phyloP scores from a whole-genome alignment of 2,329 filamentous ascomycete species.

The Beauveria sp. region DNA sequence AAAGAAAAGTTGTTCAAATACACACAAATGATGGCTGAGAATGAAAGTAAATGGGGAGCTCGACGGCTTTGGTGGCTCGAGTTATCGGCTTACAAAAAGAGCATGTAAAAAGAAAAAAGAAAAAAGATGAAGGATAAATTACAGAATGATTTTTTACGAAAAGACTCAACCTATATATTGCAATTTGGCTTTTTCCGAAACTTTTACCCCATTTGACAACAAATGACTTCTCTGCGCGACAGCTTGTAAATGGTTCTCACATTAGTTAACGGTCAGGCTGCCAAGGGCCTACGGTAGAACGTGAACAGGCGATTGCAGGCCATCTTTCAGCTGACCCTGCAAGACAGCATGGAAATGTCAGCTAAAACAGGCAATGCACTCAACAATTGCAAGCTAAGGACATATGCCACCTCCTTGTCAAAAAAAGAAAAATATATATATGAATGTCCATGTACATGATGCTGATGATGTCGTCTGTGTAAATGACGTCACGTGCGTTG shows the following conservation, averaged over 20 bases:
- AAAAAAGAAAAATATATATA: too few relatives aligned
- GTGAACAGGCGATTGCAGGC: constrained; percentile 1
- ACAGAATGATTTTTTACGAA: too few relatives aligned
- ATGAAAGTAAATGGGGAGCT: neutral
- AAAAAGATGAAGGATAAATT: too few relatives aligned
- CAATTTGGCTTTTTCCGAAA: too few relatives aligned
- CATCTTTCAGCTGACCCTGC: neutral
- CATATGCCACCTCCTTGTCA: too few relatives aligned
- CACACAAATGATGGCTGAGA: neutral
- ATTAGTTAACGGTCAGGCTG: neutral
- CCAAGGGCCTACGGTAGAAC: neutral
- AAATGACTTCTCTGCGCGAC: neutral
- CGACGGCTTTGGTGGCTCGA: neutral
- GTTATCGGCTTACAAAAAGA: too few relatives aligned
- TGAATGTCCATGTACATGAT: neutral
- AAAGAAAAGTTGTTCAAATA: too few relatives aligned
- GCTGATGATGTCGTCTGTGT: neutral
- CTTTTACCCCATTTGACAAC: too few relatives aligned
- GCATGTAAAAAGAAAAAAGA: too few relatives aligned
- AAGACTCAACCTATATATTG: too few relatives aligned
- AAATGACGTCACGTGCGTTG: constrained; percentile 8
- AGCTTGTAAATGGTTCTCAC: neutral
- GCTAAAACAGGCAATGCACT: neutral
- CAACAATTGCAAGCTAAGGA: neutral
- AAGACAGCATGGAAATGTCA: neutral